Conservation (phyloP, 305 asterid genomes). For the Solanum hybrid region DNA sequence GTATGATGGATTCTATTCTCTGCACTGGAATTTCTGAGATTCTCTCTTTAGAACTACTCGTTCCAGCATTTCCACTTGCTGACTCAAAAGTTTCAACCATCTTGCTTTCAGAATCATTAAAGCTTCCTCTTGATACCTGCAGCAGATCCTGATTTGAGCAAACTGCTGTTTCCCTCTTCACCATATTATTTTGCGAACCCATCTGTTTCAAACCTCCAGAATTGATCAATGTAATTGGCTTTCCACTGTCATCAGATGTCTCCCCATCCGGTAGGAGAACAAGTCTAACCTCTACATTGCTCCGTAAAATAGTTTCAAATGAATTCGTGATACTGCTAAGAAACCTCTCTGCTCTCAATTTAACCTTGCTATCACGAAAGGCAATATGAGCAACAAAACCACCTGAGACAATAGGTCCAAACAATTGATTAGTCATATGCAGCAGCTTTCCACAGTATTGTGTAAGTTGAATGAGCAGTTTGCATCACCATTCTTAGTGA, state of each 20-base stretch:
- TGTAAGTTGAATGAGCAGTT: background rate
- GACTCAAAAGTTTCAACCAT: constrained; percentile 20
- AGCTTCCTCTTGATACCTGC: constrained; percentile 23
- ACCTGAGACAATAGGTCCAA: constrained; percentile 31
- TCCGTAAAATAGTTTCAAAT: constrained; percentile 60
- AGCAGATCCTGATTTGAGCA: constrained; percentile 17
- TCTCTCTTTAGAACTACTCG: constrained; percentile 30
- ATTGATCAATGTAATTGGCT: constrained; percentile 13
- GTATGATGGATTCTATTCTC: constrained; percentile 74
- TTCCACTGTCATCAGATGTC: constrained; percentile 2
- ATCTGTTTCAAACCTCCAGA: constrained; percentile 22
- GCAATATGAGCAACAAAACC: constrained; percentile 71
- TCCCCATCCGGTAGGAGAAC: constrained; percentile 39
- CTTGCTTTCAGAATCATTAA: constrained; percentile 22
- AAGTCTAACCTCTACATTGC: constrained; percentile 68
- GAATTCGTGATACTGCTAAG: constrained; percentile 83
- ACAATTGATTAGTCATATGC: background rate
- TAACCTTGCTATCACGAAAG: constrained; percentile 49
- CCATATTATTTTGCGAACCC: constrained; percentile 1
- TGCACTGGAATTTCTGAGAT: constrained; percentile 39
- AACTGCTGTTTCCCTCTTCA: constrained; percentile 15
- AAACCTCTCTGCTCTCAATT: constrained; percentile 79
- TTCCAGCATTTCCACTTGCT: constrained; percentile 23
- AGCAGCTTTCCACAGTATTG: background rate
- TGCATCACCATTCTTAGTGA: background rate